Base-by-base conservation (phyloP, 805 yeast species). In the Wickerhamiella kazuoi region DNA sequence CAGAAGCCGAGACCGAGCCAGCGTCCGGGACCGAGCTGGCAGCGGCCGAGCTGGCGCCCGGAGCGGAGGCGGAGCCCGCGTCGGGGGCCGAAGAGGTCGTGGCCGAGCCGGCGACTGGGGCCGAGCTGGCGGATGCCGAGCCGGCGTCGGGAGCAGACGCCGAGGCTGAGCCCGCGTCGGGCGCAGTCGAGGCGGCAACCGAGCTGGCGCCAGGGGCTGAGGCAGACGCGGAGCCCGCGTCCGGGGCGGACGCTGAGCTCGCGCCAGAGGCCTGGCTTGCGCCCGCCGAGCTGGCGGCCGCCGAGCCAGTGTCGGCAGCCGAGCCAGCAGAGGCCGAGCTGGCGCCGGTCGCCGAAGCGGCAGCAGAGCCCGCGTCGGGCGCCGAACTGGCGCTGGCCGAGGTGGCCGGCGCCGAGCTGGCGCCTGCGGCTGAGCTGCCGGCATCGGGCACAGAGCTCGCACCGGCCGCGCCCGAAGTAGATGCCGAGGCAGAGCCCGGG, bases 131-230 rank as follows among this genome's bases (percentile, higher is more conserved):
- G 28, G 40, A 3, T 21, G 43, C 19, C 2, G 47, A 37, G 34
- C 43, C 31, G 9, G 45, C 34, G 30, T 37, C 37, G 29, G 38
- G 30, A 29, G 36, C 31, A 21, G 46, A 30, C 30, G 40, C 37
- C 8, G 32, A 9, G 32, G 16, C 32, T 9, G 32, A 29, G 16
- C 16, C 16, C 14, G 19, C 34, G 17, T 7, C 19, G 21, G n/a
- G 21, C n/a, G 21, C 6, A 14, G 8, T 21, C 6, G 34, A 31
- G 14, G 19, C 21, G 34, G 32, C 32, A n/a, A n/a, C 32, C 11
- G 32, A 29, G n/a, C n/a, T n/a, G n/a, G n/a, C n/a, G n/a, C n/a
- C n/a, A n/a, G n/a, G n/a, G 17, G 15, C 26, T 5, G 34, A n/a
- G 21, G 35, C 35, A 33, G 26, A 24, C 9, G 16, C 24, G 17